Evolutionary conservation across 257 asterid genomes (phyloP).

Genomic region (Voacanga thouarsii): DNA sequence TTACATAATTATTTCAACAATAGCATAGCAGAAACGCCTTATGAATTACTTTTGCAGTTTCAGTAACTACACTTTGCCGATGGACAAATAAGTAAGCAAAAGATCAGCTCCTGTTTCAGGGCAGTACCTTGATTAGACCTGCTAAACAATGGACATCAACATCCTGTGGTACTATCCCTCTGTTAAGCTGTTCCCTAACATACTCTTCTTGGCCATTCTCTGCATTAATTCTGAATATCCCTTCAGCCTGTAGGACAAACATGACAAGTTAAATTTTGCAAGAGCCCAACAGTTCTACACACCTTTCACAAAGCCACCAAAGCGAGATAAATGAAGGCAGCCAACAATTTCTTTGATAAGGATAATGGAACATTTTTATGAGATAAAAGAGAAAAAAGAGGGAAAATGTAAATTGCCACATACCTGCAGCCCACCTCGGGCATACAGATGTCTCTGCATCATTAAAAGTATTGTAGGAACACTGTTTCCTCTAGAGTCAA

Average conservation of each 20-base stretch:
- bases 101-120: not conserved
- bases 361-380: not conserved
- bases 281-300: not conserved
- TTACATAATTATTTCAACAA: not conserved
- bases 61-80: not conserved
- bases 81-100: not conserved
- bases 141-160: conserved; percentile 45
- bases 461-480: conserved; percentile 78
- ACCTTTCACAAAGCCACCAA: not conserved
- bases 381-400: not conserved
- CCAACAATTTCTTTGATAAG: not conserved
- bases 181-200: conserved; percentile 37
- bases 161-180: conserved; percentile 33
- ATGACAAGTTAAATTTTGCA: not conserved
- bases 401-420: not conserved
- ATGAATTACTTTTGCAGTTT: not conserved
- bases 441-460: conserved; percentile 79
- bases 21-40: not conserved
- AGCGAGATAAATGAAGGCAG: not conserved
- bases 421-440: conserved; percentile 79
- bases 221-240: conserved; percentile 41
- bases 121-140: conserved; percentile 40
- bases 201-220: conserved; percentile 39
- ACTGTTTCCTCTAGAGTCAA: conserved; percentile 73
- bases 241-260: conserved; percentile 33